A percentile compares a stretch with the other conserved stretches of the same genome.
Evolutionary conservation across 345 rosid genomes (phyloP).

Genomic region (Populus tremula): DNA sequence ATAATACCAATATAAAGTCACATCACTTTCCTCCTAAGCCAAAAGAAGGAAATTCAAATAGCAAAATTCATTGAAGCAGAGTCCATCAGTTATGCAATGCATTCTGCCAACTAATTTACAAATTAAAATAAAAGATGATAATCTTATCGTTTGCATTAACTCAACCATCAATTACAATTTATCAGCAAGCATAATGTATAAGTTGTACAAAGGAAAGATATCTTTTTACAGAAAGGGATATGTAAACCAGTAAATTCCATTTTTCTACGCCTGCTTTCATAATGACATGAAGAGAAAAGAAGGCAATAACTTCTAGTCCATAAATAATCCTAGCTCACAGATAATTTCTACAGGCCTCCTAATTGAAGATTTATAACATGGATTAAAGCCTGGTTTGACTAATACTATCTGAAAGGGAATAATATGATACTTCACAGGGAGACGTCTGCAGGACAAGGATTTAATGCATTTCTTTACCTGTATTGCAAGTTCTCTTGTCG

Average conservation of each 20-base stretch:
- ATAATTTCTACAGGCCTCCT: neutral
- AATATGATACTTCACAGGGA: neutral
- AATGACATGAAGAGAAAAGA: neutral
- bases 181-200: neutral
- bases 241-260: neutral
- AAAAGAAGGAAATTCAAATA: neutral
- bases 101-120: neutral
- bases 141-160: neutral
- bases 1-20: neutral
- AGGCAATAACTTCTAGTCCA: neutral
- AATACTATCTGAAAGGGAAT: neutral
- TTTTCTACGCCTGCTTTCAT: neutral
- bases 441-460: neutral
- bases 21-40: neutral
- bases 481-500: constrained; percentile 96
- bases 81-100: neutral
- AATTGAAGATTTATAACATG: neutral
- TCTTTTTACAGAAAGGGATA: neutral
- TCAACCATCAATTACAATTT: neutral
- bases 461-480: constrained; percentile 47
- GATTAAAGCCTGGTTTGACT: neutral
- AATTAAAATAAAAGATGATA: neutral
- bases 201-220: neutral
- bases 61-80: neutral
- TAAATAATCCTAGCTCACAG: neutral